A percentile compares a stretch with the other conserved stretches of the same genome.
These are phyloP conservation scores for Taiozyma sp. DNA, from an alignment of 1,139 yeast genomes.

Conservation along the genomic window DNA sequence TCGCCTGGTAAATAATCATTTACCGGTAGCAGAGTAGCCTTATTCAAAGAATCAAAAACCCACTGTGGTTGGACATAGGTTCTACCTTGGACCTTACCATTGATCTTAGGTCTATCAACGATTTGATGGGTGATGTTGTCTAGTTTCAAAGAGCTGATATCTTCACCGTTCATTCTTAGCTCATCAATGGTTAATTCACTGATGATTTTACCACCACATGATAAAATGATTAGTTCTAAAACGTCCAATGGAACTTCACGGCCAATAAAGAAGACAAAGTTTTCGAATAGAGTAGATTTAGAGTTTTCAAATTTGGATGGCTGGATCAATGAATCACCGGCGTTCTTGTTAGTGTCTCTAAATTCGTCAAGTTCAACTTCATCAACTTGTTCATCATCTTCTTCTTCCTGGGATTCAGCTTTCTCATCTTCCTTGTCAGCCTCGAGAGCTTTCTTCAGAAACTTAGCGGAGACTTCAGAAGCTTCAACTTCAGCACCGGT, in stretches of 20 bases:
- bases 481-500: conserved; percentile 37
- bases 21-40: conserved; percentile 68
- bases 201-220: conserved; percentile 84
- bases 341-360: conserved; percentile 51
- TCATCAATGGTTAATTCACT: conserved; percentile 89
- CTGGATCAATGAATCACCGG: conserved; percentile 77
- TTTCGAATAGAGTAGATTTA: conserved; percentile 60
- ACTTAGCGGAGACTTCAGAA: conserved; percentile 21
- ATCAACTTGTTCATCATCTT: conserved; percentile 37
- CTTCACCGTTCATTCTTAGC: conserved; percentile 32
- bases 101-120: conserved; percentile 83
- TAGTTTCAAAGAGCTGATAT: conserved; percentile 47
- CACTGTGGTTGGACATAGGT: conserved; percentile 97
- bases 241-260: conserved; percentile 95
- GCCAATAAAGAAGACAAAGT: conserved; percentile 81
- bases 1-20: conserved; percentile 91
- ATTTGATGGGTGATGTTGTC: conserved; percentile 85
- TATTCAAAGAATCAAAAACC: conserved; percentile 90
- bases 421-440: conserved; percentile 42
- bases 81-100: conserved; percentile 81
- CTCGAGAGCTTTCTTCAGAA: conserved; percentile 33
- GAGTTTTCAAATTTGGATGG: conserved; percentile 63
- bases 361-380: conserved; percentile 67
- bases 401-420: conserved; percentile 33
- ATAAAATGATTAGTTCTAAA: conserved; percentile 79